Evolutionary conservation across 2,329 filamentous ascomycete species (phyloP).

Genomic region (Domatiomyces globalis): DNA sequence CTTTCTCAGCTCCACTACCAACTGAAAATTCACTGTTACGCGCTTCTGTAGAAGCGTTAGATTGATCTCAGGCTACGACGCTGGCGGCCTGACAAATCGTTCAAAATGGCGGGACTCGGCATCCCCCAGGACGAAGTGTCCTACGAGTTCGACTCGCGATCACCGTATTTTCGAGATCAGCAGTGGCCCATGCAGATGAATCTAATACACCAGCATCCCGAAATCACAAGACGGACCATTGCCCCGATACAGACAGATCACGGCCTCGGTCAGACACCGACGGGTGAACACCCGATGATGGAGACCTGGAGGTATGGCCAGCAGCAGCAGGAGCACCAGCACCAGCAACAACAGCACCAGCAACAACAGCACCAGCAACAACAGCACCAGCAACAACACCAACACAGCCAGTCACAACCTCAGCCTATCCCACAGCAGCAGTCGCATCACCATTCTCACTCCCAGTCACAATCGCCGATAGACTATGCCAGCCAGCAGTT

Average conservation of each 20-base stretch:
- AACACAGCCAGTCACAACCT: constrained; percentile 8
- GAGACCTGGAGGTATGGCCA: constrained; percentile 34
- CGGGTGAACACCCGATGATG: constrained; percentile 32
- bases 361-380: constrained; percentile 8
- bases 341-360: constrained; percentile 1
- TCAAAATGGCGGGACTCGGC: constrained; percentile 30
- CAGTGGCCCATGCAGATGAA: constrained; percentile 32
- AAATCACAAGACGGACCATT: constrained; percentile 27
- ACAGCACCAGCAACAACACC: constrained; percentile 5
- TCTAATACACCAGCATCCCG: constrained; percentile 24
- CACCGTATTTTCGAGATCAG: constrained; percentile 28
- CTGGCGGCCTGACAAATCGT: constrained; percentile 14
- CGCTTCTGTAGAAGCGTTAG: background rate
- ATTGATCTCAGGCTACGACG: background rate
- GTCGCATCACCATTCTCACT: background rate
- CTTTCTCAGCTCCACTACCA: background rate
- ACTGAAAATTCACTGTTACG: background rate
- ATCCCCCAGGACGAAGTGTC: constrained; percentile 32
- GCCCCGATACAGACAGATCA: constrained; percentile 31
- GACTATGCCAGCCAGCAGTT: constrained; percentile 17
- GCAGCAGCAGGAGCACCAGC: constrained; percentile 13
- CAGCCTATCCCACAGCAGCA: constrained; percentile 1
- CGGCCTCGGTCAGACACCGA: constrained; percentile 28
- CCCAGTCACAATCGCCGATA: constrained; percentile 20
- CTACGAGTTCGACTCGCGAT: constrained; percentile 35